Evolutionary conservation across 2,329 filamentous ascomycete genomes (phyloP).

Genomic region (Byssothecium circinans): DNA sequence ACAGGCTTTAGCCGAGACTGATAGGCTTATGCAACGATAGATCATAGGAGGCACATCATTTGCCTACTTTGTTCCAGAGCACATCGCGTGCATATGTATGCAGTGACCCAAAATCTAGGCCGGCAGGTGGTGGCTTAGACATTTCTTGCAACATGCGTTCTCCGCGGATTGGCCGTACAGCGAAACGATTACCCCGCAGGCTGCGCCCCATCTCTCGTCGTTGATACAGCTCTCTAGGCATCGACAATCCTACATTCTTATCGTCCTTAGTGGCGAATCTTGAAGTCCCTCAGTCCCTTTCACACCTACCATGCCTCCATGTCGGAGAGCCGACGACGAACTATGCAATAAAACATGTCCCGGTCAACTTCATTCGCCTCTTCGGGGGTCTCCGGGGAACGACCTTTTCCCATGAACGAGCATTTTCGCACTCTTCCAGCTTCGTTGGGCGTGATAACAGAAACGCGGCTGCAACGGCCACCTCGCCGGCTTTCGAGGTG

Average conservation of each 20-base stretch:
- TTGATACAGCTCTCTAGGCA: neutral
- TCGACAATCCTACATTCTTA: neutral
- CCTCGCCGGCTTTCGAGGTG: conserved; percentile 5
- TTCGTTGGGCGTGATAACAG: conserved; percentile 4
- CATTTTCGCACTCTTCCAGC: conserved; percentile 10
- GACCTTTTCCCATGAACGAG: conserved; percentile 1
- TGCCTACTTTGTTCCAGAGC: neutral
- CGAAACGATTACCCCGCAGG: too few relatives aligned
- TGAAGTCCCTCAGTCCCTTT: neutral
- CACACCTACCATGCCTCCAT: neutral
- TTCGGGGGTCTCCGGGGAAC: neutral
- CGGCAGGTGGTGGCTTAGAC: neutral
- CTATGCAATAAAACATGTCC: conserved; percentile 1
- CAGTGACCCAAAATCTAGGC: neutral
- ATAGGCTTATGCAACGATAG: too few relatives aligned
- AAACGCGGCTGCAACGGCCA: conserved; percentile 11
- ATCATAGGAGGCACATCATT: too few relatives aligned
- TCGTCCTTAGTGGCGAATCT: too few relatives aligned
- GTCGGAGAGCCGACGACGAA: neutral
- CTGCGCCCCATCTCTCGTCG: neutral
- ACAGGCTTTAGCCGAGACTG: too few relatives aligned
- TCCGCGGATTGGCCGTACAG: too few relatives aligned
- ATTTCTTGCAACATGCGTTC: neutral
- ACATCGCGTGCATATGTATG: neutral
- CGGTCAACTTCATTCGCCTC: conserved; percentile 5